Evolutionary conservation across 106 monocot species (phyloP).

Genomic region (Alisma plantagoaquatica): DNA sequence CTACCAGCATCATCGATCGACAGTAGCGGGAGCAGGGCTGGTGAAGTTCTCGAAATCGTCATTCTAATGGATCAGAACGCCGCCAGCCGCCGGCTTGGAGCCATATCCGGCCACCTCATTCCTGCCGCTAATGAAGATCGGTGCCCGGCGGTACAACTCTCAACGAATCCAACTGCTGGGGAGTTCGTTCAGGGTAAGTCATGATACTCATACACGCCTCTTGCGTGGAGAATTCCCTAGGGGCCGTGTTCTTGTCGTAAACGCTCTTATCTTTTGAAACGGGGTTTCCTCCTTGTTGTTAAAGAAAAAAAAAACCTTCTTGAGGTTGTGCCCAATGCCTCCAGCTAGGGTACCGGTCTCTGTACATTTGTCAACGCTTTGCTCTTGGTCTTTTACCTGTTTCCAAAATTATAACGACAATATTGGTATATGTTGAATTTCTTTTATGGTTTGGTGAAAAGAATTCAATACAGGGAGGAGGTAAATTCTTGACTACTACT

Average conservation of each 20-base stretch:
- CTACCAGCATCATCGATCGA: no score
- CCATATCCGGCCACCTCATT: neutral
- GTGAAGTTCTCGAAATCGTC: no score
- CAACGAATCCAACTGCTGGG: constrained; percentile 1
- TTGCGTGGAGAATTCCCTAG: no score
- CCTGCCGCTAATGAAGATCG: neutral
- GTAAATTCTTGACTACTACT: no score
- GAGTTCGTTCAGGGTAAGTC: constrained; percentile 6
- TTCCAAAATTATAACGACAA: no score
- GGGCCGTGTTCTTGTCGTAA: neutral
- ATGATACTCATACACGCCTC: neutral
- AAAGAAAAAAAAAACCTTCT: neutral
- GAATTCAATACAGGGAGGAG: no score
- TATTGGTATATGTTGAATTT: no score
- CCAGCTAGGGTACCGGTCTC: neutral
- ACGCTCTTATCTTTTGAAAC: neutral
- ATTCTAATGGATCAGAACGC: neutral
- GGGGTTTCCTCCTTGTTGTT: neutral
- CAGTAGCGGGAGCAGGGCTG: no score
- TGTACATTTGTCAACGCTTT: neutral
- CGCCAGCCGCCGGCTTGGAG: neutral
- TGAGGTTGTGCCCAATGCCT: neutral
- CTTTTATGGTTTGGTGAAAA: no score
- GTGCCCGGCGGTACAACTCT: neutral
- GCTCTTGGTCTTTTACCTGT: no score